Evolutionary conservation across 2,329 filamentous ascomycete genomes (phyloP), one percentile per base, ranked within the genome.

Genomic region (Rutstroemia sp.): DNA sequence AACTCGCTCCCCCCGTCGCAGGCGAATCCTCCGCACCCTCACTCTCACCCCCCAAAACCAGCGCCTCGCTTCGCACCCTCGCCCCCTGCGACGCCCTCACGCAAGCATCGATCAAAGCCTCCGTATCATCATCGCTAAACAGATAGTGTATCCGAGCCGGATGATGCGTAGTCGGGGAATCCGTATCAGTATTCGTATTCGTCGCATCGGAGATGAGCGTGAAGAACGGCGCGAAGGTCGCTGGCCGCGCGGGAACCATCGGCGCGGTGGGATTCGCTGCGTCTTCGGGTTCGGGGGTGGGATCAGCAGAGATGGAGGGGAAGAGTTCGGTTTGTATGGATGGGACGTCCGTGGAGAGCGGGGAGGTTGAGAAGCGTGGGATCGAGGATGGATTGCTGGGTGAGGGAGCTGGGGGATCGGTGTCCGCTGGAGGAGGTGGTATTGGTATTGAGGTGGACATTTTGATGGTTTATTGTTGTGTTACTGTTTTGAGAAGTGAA

Each of bases 91-190:
- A 47, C 21, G 46, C 12, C 14, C 58, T 58, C 12, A 85, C 71
- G 5, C 79, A 78, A 2, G 87, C 84, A 39, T 83, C 78, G 1
- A 87, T 87, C 39, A 95, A 76, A 46, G 88, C 75, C 48, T 92
- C 87, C 2, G 84, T 81, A n/a, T 51, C 91, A 72, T 97, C 94
- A 71, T 97, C 92, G 64, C 83, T 82, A 75, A 99, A 97, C 67
- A 97, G 81, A 74, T 97, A 97, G 73, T 92, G 90, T 1, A 96
- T 84, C 53, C 82, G 84, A 1, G 48, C 37, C 2, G 92, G 94
- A 69, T 97, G 92, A 65, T 89, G 79, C 60, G 89, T 88, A 47
- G 88, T 82, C 64, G 83, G 80, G 8, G 82, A 85, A n/a, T 45
- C 41, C n/a, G 54, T n/a, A 9, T 39, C 27, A 12, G 23, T n/a